Conservation (phyloP, 768 basidiomycete species). For the Mrakia gelida region DNA sequence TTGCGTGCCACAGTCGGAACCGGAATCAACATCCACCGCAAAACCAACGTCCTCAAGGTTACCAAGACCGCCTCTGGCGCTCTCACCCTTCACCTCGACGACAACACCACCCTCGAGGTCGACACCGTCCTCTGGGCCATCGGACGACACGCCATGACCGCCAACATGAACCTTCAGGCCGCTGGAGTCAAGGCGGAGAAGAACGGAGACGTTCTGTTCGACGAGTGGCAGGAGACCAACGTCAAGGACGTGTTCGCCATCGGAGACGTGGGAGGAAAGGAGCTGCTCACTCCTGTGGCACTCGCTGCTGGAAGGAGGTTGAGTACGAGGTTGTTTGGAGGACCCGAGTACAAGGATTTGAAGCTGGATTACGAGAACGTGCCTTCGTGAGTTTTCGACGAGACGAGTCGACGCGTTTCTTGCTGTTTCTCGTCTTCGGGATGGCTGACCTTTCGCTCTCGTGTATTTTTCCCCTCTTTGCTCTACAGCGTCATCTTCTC, state of each 20-base stretch:
- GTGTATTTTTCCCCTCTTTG: background rate
- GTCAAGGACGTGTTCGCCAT: constrained; percentile 71
- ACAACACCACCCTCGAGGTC: constrained; percentile 72
- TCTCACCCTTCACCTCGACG: constrained; percentile 69
- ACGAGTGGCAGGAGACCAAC: constrained; percentile 82
- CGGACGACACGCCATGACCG: constrained; percentile 76
- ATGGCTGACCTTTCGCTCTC: background rate
- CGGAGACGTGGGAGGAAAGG: constrained; percentile 91
- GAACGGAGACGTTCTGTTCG: constrained; percentile 80
- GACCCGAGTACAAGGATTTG: constrained; percentile 71
- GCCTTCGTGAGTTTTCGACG: constrained; percentile 48
- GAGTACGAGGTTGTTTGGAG: constrained; percentile 84
- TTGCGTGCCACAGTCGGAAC: constrained; percentile 58
- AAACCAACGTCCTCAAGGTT: constrained; percentile 67
- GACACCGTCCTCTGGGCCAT: constrained; percentile 92
- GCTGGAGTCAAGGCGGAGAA: constrained; percentile 62
- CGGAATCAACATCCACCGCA: constrained; percentile 81
- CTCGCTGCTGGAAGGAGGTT: constrained; percentile 90
- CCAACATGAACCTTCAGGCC: constrained; percentile 69
- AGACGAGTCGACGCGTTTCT: background rate
- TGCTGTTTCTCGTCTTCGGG: background rate
- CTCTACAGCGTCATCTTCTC: constrained; percentile 9
- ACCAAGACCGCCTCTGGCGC: constrained; percentile 60
- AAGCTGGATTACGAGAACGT: constrained; percentile 86
- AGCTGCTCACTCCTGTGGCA: constrained; percentile 89